These are phyloP conservation scores for Styphnolobium japonicum DNA, from an alignment of 306 rosid species.

Conservation along the genomic window DNA sequence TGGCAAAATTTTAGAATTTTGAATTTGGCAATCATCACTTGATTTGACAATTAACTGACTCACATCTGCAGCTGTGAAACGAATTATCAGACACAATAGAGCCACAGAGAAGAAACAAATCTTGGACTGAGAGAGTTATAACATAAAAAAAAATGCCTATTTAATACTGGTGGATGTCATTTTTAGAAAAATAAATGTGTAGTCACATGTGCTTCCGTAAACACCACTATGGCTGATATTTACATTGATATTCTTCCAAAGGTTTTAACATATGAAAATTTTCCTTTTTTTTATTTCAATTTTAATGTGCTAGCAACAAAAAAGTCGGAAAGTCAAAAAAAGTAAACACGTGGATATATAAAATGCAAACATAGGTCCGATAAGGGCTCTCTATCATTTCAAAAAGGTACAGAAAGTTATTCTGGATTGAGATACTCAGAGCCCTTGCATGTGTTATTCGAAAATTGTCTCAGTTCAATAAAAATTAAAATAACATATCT, in stretches of 20 bases:
- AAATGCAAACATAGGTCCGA: background rate
- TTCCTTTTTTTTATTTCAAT: background rate
- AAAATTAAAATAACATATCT: background rate
- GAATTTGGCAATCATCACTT: slow-evolving; percentile 28
- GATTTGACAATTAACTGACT: slow-evolving; percentile 27
- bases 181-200: background rate
- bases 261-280: background rate
- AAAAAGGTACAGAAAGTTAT: background rate
- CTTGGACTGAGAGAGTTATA: background rate
- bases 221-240: background rate
- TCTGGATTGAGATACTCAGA: background rate
- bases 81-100: background rate
- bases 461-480: background rate
- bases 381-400: background rate
- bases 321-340: background rate
- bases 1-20: slow-evolving; percentile 28
- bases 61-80: slow-evolving; percentile 38
- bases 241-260: background rate
- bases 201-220: background rate
- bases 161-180: background rate
- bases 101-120: slow-evolving; percentile 12
- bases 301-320: slow-evolving; percentile 1
- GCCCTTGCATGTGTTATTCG: background rate
- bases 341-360: background rate
- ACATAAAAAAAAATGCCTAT: background rate